These are phyloP conservation scores for Schoenoplectus tabernaemontani DNA, from an alignment of 202 grass and related monocot species.

Conservation along the genomic window DNA sequence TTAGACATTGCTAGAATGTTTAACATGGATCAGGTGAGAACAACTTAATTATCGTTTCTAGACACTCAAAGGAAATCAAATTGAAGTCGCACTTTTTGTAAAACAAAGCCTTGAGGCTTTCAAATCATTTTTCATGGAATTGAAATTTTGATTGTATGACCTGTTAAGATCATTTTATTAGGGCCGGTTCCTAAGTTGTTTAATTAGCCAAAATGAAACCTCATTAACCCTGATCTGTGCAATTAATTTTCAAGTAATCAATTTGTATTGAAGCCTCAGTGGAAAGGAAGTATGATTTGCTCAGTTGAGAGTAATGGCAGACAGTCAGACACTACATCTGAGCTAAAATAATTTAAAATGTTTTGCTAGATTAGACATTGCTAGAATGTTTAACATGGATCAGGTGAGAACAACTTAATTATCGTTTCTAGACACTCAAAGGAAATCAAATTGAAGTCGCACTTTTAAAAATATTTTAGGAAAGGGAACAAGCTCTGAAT, in stretches of 20 bases:
- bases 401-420: constrained; percentile 2
- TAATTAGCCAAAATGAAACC: background rate
- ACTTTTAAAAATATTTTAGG: constrained; percentile 28
- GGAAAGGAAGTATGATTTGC: background rate
- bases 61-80: background rate
- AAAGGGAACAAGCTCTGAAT: constrained; percentile 51
- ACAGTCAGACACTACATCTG: background rate
- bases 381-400: background rate
- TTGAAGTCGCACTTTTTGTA: background rate
- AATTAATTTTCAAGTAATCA: background rate
- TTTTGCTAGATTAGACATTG: background rate
- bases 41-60: background rate
- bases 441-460: background rate
- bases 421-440: background rate
- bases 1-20: background rate
- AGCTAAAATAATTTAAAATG: background rate
- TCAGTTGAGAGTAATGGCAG: background rate
- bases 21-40: background rate
- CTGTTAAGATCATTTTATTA: background rate
- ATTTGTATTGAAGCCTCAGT: background rate
- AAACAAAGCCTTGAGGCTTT: background rate
- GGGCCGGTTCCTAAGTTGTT: background rate
- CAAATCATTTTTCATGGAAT: background rate
- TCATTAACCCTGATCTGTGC: background rate
- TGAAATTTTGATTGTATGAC: constrained; percentile 3